Percentiles rank a stretch among this genome's conserved stretches.
phyloP scores from a whole-genome alignment of 1,139 yeast species.

The Diutina catenulata region DNA sequence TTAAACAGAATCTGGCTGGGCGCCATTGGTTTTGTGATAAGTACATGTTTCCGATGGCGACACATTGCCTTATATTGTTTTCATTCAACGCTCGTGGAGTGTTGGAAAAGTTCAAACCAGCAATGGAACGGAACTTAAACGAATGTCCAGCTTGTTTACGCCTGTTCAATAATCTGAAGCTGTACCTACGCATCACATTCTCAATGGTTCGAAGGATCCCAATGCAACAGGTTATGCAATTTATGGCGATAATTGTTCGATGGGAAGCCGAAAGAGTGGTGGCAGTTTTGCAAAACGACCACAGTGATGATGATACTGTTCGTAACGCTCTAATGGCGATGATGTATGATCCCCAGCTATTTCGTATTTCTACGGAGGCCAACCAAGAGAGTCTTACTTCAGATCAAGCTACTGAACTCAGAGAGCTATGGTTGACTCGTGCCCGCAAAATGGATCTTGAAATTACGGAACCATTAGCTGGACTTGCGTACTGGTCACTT shows the following conservation, averaged over 20 bases:
- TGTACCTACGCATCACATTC: slow-evolving; percentile 39
- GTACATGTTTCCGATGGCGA: slow-evolving; percentile 23
- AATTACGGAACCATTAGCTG: slow-evolving; percentile 23
- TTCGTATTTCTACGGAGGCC: no score
- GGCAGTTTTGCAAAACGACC: slow-evolving; percentile 8
- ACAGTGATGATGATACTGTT: slow-evolving; percentile 8
- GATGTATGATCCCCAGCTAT: slow-evolving; percentile 4
- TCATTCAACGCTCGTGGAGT: slow-evolving; percentile 38
- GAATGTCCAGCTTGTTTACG: slow-evolving; percentile 41
- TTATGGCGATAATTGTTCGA: slow-evolving; percentile 33
- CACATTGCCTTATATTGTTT: slow-evolving; percentile 45
- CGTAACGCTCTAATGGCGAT: background rate
- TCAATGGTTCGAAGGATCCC: slow-evolving; percentile 38
- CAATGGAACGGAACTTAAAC: slow-evolving; percentile 26
- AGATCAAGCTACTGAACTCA: background rate
- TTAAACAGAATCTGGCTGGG: background rate
- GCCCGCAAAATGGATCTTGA: slow-evolving; percentile 30
- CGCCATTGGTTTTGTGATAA: slow-evolving; percentile 5
- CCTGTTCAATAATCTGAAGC: slow-evolving; percentile 41
- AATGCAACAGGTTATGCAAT: slow-evolving; percentile 34
- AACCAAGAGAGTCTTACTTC: no score
- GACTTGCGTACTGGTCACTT: slow-evolving; percentile 38
- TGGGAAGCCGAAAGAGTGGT: slow-evolving; percentile 35
- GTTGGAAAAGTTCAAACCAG: slow-evolving; percentile 24
- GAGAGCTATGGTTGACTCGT: slow-evolving; percentile 8